phyloP scores from a whole-genome alignment of 768 basidiomycete species.

The Boletus rubescentipes region DNA sequence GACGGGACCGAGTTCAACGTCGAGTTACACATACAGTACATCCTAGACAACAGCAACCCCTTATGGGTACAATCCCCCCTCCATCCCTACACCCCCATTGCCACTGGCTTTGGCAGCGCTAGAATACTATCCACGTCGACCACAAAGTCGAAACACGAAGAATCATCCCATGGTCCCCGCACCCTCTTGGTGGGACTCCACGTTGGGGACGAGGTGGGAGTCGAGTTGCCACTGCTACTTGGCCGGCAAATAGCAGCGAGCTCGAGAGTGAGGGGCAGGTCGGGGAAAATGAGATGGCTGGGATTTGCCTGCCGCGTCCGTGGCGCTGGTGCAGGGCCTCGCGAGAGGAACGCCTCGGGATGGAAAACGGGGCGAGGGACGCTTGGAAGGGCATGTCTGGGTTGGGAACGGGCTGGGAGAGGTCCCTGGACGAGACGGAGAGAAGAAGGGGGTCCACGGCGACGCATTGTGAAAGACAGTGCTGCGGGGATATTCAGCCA shows the following conservation, averaged over 20 bases:
- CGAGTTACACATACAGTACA: background rate
- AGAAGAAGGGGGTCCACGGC: slow-evolving; percentile 66
- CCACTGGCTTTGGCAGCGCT: slow-evolving; percentile 46
- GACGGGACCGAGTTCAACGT: background rate
- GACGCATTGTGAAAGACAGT: slow-evolving; percentile 48
- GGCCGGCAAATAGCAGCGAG: slow-evolving; percentile 17
- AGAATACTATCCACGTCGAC: slow-evolving; percentile 51
- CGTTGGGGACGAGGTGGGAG: slow-evolving; percentile 18
- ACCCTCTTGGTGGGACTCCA: slow-evolving; percentile 20
- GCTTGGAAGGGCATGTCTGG: slow-evolving; percentile 69
- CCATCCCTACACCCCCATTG: slow-evolving; percentile 16
- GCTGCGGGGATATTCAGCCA: background rate
- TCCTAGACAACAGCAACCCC: background rate
- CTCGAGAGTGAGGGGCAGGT: slow-evolving; percentile 26
- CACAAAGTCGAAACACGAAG: slow-evolving; percentile 40
- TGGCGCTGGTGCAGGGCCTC: slow-evolving; percentile 18
- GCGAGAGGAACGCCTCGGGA: slow-evolving; percentile 29
- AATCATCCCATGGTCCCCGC: slow-evolving; percentile 63
- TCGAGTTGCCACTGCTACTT: slow-evolving; percentile 6
- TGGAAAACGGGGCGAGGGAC: slow-evolving; percentile 55
- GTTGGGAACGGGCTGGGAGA: slow-evolving; percentile 55
- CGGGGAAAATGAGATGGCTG: slow-evolving; percentile 12
- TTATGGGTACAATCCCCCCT: too few relatives aligned
- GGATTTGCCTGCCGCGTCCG: slow-evolving; percentile 13
- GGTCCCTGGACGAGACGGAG: slow-evolving; percentile 63